Percentiles rank a stretch among this genome's conserved stretches.
These are phyloP conservation scores for Austroboletus novae-zelandiae DNA, from an alignment of 1,284 basidiomycete species.

Conservation along the genomic window DNA sequence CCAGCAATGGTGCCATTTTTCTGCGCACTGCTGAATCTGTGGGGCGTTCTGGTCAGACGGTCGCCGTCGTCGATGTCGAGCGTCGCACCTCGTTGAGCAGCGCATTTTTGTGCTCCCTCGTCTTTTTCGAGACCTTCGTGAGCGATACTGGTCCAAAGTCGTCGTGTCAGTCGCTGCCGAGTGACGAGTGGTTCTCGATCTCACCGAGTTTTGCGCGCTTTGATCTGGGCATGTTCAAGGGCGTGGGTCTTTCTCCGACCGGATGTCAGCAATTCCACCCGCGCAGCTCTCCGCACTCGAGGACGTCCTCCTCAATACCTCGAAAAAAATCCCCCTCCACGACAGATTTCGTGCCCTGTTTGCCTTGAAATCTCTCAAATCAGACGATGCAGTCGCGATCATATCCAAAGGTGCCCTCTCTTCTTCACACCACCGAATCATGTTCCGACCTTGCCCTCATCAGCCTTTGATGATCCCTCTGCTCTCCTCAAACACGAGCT, in stretches of 20 bases:
- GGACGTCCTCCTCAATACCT: constrained; percentile 72
- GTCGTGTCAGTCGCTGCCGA: constrained; percentile 13
- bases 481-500: constrained; percentile 96
- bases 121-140: constrained; percentile 79
- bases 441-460: constrained; percentile 1
- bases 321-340: constrained; percentile 77
- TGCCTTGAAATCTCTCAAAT: constrained; percentile 85
- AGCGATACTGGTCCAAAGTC: constrained; percentile 57
- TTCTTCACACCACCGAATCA: background rate
- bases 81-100: constrained; percentile 82
- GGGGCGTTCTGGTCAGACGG: constrained; percentile 25
- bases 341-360: constrained; percentile 92
- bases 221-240: constrained; percentile 74
- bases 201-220: constrained; percentile 82
- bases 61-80: constrained; percentile 9
- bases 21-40: constrained; percentile 73
- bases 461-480: constrained; percentile 86
- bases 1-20: constrained; percentile 95
- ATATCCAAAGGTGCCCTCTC: constrained; percentile 73
- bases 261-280: constrained; percentile 32
- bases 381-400: constrained; percentile 78
- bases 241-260: background rate
- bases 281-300: constrained; percentile 58
- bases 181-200: constrained; percentile 18
- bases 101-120: constrained; percentile 80